phyloP scores from a whole-genome alignment of 1,284 basidiomycete species.

The Cryptococcus neoformans region DNA sequence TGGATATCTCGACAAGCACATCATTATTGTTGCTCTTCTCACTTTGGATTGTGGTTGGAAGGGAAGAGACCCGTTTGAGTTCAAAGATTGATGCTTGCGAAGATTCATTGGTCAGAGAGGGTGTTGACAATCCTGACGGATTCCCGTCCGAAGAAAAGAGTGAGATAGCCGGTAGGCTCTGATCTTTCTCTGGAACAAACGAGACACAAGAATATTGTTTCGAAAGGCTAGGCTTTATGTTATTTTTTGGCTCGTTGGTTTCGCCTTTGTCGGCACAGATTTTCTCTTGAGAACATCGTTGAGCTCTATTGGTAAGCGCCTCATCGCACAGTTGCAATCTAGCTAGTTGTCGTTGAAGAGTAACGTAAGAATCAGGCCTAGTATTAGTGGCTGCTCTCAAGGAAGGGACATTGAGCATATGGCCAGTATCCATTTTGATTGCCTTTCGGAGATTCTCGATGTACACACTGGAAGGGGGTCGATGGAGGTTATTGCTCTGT shows the following conservation, averaged over 20 bases:
- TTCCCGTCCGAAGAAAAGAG: too few species aligned
- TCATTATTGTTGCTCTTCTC: too few species aligned
- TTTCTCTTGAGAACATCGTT: not conserved
- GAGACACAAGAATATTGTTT: not conserved
- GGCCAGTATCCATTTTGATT: not conserved
- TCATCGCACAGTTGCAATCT: not conserved
- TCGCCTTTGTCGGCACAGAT: not conserved
- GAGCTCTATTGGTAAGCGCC: not conserved
- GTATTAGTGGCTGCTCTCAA: not conserved
- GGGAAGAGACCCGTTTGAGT: too few species aligned
- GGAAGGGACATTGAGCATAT: not conserved
- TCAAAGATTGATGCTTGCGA: too few species aligned
- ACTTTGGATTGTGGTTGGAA: too few species aligned
- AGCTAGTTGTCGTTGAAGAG: not conserved
- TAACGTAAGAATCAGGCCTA: not conserved
- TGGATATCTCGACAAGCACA: too few species aligned
- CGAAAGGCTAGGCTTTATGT: not conserved
- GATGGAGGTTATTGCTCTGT: too few species aligned
- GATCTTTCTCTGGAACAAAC: not conserved
- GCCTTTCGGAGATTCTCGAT: not conserved
- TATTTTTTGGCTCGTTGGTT: not conserved
- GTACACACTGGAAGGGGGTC: not conserved
- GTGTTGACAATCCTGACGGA: too few species aligned
- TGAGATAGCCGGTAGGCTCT: too few species aligned
- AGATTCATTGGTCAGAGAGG: too few species aligned